Evolutionary conservation across 1,284 basidiomycete species (phyloP), one percentile per base, ranked within the genome.

Genomic region (Ustilago shanxiensis): DNA sequence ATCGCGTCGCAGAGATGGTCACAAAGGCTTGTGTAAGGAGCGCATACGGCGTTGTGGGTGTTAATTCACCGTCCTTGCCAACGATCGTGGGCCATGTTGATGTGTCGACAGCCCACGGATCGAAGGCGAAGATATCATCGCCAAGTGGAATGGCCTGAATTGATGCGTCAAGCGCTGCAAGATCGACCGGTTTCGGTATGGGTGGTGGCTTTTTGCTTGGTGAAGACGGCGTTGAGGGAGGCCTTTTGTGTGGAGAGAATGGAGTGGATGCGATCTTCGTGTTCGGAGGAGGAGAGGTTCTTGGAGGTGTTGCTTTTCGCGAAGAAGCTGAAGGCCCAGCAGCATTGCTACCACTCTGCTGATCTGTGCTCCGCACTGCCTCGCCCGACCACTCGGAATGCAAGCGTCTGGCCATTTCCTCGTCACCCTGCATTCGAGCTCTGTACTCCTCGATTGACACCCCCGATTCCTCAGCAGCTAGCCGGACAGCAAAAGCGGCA

Each of bases 11-110:
- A 0, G 91, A 91, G 13, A 96, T 87, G 33, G 90, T 89, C 8
- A 90, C 89, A 41, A 96, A 91, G 0, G 92, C 90, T 76, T 92
- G 91, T 0, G 91, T 91, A 24, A 97, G 89, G 79, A 95, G 93
- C 1, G 92, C 90, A 85, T 95, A 97, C 0, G 94, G 93, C 9
- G 92, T 82, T 18, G 73, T 80, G 2, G 77, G 77, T 0, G 66
- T 62, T 18, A 72, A 68, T 1, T 37, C 22, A 0, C 69, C 72
- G 14, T 63, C 60, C n/a, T 58, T 60, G 35, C 49, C 45, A 10
- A 57, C 49, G 2, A 60, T 41, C 22, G n/a, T 31, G 11, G 83
- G 83, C 83, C 83, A 85, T 5, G 60, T 49, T 1, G 68, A 71
- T 8, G 73, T 81, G 29, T 83, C 77, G 29, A 79, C 58, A 1